phyloP scores from a whole-genome alignment of 441 rosid species.

The Breynia disticha region DNA sequence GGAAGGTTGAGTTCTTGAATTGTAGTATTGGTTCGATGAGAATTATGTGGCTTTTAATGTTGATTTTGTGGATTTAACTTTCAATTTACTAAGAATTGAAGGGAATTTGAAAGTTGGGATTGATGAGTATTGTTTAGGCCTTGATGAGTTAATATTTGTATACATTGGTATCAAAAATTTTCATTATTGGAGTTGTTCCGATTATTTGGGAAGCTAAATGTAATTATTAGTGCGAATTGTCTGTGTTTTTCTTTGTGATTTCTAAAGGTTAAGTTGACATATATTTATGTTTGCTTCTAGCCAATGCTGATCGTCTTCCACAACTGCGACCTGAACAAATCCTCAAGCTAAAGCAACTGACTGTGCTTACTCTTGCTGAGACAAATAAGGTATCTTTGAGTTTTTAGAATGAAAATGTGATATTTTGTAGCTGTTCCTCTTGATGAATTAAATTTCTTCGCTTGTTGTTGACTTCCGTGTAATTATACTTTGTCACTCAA shows the following conservation, averaged over 20 bases:
- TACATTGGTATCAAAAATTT: too few relatives aligned
- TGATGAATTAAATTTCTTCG: neutral
- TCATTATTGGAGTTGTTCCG: too few relatives aligned
- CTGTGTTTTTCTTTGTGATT: neutral
- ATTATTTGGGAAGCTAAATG: too few relatives aligned
- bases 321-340: conserved; percentile 68
- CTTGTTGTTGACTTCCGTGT: neutral
- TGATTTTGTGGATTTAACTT: too few relatives aligned
- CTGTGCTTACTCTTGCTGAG: conserved; percentile 91
- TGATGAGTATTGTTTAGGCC: too few relatives aligned
- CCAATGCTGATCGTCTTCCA: conserved; percentile 44
- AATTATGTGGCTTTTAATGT: too few relatives aligned
- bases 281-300: conserved; percentile 26
- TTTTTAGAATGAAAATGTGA: neutral
- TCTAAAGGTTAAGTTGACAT: neutral
- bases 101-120: too few relatives aligned
- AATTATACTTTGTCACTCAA: neutral
- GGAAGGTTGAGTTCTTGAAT: too few relatives aligned
- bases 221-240: too few relatives aligned
- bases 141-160: too few relatives aligned
- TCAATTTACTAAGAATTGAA: too few relatives aligned
- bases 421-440: neutral
- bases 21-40: too few relatives aligned
- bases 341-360: conserved; percentile 87
- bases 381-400: conserved; percentile 52